Base-by-base conservation (phyloP, 1,284 basidiomycete genomes). In the Leccinum fuscescens region DNA sequence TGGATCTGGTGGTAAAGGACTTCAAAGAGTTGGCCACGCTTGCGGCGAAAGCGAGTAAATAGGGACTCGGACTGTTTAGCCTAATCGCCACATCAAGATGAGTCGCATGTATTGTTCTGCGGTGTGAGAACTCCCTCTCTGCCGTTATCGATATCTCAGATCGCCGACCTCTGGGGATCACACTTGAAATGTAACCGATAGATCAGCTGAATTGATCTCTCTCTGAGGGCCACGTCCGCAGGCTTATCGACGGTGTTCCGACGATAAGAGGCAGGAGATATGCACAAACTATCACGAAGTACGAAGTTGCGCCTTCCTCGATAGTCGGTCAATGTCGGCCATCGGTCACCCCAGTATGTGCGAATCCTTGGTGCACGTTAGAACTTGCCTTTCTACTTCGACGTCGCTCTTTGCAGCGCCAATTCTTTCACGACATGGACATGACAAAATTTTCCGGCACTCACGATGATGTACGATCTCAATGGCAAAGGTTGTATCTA, bases 1-100 rank as follows among this genome's bases (percentile, higher is more conserved):
- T 84, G 0, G 83, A 85, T 64, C 51, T 80, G 51, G 75, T 84
- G 1, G 76, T 81, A 0, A 64, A 74, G 20, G 76, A 76, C 12
- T 78, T 85, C 35, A 61, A 61, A 4, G 80, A 82, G 58, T 65
- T 84, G 24, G 80, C 78, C 3, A 22, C 20, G 15, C 56, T 76
- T 24, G 61, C 62, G 3, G 60, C 59, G 1, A 54, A 60, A 57
- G 63, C 61, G 17, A 72, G 31, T 52, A 56, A 54, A 48, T 61
- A 62, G 20, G 4, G 14, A 22, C 46, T 14, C 12, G 6, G 6
- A 15, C 22, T 48, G 17, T 22, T 2, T 33, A 33, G 31, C 31
- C 31, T 12, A 5, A 12, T 2, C 2, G 31, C 31, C 11, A 2
- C 31, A 33, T 33, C 4, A 33, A 33, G 33, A 33, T 35, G 33